Percentiles rank a stretch among this genome's conserved stretches.
phyloP scores from a whole-genome alignment of 2,329 filamentous ascomycete species.

The Penicillium paneum region DNA sequence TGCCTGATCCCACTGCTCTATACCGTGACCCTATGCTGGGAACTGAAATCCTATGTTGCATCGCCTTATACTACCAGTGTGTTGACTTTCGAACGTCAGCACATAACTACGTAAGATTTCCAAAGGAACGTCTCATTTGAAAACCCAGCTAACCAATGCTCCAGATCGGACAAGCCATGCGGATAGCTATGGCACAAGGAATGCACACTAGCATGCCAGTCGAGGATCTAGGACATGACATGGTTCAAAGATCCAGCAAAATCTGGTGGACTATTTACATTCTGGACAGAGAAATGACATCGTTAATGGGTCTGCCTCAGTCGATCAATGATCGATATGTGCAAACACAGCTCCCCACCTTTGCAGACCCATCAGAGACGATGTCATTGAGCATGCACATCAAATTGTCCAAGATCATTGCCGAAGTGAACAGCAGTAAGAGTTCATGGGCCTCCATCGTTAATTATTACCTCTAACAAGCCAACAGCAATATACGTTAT shows the following conservation, averaged over 20 bases:
- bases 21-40: constrained; percentile 46
- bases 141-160: constrained; percentile 42
- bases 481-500: constrained; percentile 43
- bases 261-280: constrained; percentile 58
- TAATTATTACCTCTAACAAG: not conserved
- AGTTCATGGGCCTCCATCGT: not conserved
- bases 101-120: constrained; percentile 48
- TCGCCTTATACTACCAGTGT: constrained; percentile 53
- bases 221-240: constrained; percentile 43
- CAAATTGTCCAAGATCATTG: constrained; percentile 46
- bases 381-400: constrained; percentile 47
- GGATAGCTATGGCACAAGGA: constrained; percentile 51
- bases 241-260: constrained; percentile 50
- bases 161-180: constrained; percentile 55
- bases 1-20: constrained; percentile 45
- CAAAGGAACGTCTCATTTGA: constrained; percentile 39
- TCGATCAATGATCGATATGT: constrained; percentile 54
- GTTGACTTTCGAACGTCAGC: constrained; percentile 50
- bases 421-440: constrained; percentile 47
- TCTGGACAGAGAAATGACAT: constrained; percentile 54
- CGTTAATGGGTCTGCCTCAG: constrained; percentile 52
- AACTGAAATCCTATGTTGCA: constrained; percentile 49
- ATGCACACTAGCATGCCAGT: constrained; percentile 54
- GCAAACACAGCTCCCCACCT: constrained; percentile 46
- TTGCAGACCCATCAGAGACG: constrained; percentile 39